phyloP scores from a whole-genome alignment of 805 yeast species.

The Kodamaea hsintzibuensis region DNA sequence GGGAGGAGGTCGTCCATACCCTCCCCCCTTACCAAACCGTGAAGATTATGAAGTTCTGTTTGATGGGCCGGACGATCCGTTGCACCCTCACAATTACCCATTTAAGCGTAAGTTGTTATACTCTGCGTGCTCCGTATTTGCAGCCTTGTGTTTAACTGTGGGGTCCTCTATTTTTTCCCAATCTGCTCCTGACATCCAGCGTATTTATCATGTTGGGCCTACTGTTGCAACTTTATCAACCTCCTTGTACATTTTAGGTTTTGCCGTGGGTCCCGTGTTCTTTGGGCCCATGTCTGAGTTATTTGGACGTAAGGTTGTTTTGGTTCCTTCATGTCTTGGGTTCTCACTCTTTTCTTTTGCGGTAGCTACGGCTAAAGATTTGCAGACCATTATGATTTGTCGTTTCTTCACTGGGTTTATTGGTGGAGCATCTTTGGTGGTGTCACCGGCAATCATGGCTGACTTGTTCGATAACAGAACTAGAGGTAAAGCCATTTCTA shows the following conservation, averaged over 20 bases:
- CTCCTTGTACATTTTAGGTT: slow-evolving; percentile 83
- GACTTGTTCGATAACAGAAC: slow-evolving; percentile 18
- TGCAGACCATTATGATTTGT: slow-evolving; percentile 24
- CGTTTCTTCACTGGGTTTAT: slow-evolving; percentile 25
- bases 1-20: slow-evolving; percentile 68
- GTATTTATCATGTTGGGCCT: slow-evolving; percentile 56
- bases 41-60: slow-evolving; percentile 64
- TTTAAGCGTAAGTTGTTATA: slow-evolving; percentile 22
- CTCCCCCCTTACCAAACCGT: slow-evolving; percentile 57
- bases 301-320: slow-evolving; percentile 66
- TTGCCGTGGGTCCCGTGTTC: slow-evolving; percentile 86
- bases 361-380: slow-evolving; percentile 24
- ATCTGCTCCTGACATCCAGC: slow-evolving; percentile 50
- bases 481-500: slow-evolving; percentile 25
- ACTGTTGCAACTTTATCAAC: slow-evolving; percentile 74
- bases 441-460: slow-evolving; percentile 26
- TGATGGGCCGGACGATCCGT: slow-evolving; percentile 78
- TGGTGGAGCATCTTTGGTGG: slow-evolving; percentile 27
- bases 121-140: slow-evolving; percentile 24
- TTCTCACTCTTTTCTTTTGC: slow-evolving; percentile 58
- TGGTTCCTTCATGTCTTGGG: slow-evolving; percentile 57
- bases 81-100: slow-evolving; percentile 72
- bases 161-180: slow-evolving; percentile 56
- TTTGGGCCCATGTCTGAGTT: slow-evolving; percentile 68
- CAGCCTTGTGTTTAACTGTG: slow-evolving; percentile 26